These are phyloP conservation scores for Sicyos edulis DNA, from an alignment of 306 rosid genomes.

Conservation along the genomic window DNA sequence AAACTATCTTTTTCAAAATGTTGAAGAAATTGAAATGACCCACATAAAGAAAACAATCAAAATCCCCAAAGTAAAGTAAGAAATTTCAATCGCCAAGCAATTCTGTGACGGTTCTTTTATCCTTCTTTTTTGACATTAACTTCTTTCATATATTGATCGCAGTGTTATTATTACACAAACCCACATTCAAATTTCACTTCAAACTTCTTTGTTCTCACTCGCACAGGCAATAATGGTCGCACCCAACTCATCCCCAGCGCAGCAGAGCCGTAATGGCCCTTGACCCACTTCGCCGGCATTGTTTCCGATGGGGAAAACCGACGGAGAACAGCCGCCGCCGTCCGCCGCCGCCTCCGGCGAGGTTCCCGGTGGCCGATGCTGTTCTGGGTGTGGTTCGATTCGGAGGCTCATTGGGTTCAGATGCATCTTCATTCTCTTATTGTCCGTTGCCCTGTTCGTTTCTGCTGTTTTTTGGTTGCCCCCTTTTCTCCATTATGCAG, in stretches of 20 bases:
- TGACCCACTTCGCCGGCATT: constrained; percentile 44
- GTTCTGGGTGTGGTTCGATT: constrained; percentile 38
- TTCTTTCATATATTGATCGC: not conserved
- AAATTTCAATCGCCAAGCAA: constrained; percentile 16
- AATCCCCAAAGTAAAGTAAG: constrained; percentile 3
- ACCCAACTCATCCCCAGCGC: constrained; percentile 27
- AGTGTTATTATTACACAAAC: not conserved
- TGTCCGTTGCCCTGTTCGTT: constrained; percentile 60
- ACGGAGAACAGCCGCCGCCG: constrained; percentile 45
- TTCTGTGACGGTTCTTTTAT: not conserved
- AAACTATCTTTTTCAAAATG: not conserved
- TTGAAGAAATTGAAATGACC: not conserved
- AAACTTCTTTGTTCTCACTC: constrained; percentile 15
- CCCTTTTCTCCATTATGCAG: constrained; percentile 54
- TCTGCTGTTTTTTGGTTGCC: constrained; percentile 83
- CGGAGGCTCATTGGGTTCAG: constrained; percentile 46
- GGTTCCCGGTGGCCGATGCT: constrained; percentile 30
- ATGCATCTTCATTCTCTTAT: constrained; percentile 59
- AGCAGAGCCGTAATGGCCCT: constrained; percentile 32
- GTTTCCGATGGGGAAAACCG: constrained; percentile 70
- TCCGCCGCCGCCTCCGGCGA: constrained; percentile 23
- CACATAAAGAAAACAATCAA: not conserved
- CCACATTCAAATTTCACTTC: constrained; percentile 20
- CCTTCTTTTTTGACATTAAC: constrained; percentile 2
- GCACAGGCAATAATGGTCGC: constrained; percentile 35